Base-by-base conservation (phyloP, 805 yeast species). In the Wickerhamiella cacticola region DNA sequence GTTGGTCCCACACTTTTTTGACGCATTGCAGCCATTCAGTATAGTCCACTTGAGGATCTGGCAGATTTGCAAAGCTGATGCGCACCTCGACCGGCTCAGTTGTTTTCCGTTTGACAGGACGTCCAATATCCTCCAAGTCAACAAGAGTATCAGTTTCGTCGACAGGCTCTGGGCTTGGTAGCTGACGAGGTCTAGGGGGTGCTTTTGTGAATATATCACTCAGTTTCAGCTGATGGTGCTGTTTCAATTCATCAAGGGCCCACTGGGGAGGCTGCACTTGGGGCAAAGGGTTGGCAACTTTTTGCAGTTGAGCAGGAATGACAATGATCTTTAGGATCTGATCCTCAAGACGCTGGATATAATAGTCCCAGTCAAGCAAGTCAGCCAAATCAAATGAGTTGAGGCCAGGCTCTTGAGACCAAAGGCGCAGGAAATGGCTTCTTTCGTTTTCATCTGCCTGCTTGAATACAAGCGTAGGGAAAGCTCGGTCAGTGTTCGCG, bases 251-350 rank as follows among this genome's bases (percentile, higher is more conserved):
- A n/a, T 44, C 47, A 15, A 44, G 31, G 3, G 47, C 69, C 99
- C 99, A 92, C 25, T 81, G 92, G 0, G 99, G 99, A 59, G 89
- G 96, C 3, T 76, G 75, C 5, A 94, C 89, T 55, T 96, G 71
- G 4, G 96, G 96, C 39, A 94, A 96, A 0, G 99, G 99, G 58
- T 92, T 94, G 12, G 70, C 65, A 15, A 89, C 76, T 46, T 78
- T 77, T 66, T 92, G 98, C 48, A 89, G 69, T 5, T 96, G 97
- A 3, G 99, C 99, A 2, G 99, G 99, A 55, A 92, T 89, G 0
- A 96, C 82, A 55, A 92, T 84, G 57, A 92, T 86, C 65, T 94
- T 92, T 62, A 88, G 96, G 38, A 94, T 79, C 5, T 88, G 95
- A 1, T 95, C 86, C 0, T 89, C 94, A 29, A 92, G 71, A 58